Evolutionary conservation across 148 eudicot species (phyloP).

Genomic region (Beta vulgaris): DNA sequence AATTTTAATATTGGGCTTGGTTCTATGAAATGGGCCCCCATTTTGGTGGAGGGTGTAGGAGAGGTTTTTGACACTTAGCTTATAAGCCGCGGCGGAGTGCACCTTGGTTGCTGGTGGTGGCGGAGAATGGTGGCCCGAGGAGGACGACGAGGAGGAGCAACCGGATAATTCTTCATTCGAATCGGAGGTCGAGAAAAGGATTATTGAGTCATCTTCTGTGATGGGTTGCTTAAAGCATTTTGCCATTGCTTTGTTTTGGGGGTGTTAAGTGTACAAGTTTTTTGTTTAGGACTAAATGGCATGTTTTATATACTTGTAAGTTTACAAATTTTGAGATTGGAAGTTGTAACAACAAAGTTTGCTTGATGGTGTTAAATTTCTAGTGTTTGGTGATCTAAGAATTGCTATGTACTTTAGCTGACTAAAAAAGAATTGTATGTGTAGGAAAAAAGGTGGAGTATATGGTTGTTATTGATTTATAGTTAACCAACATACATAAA

Average conservation of each 20-base stretch:
- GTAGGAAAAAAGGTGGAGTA: background rate
- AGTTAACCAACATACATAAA: conserved; percentile 22
- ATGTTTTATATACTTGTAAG: conserved; percentile 19
- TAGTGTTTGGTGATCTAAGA: conserved; percentile 49
- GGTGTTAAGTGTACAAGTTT: background rate
- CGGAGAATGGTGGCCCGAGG: conserved; percentile 32
- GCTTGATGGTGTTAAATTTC: conserved; percentile 6
- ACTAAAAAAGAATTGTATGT: background rate
- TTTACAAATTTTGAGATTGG: conserved; percentile 10
- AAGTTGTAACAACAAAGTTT: conserved; percentile 32
- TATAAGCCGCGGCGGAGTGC: conserved; percentile 28
- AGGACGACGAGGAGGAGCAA: conserved; percentile 64
- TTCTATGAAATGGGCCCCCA: conserved; percentile 28
- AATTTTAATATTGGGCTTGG: conserved; percentile 46
- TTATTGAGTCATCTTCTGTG: conserved; percentile 54
- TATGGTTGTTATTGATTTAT: background rate
- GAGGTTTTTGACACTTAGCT: conserved; percentile 52
- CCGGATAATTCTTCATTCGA: conserved; percentile 51
- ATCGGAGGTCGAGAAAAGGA: conserved; percentile 62
- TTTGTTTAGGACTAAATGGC: background rate
- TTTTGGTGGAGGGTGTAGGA: conserved; percentile 62
- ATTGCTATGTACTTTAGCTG: background rate
- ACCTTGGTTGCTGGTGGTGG: conserved; percentile 36
- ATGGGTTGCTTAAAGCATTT: conserved; percentile 47
- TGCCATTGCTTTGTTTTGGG: conserved; percentile 36